Evolutionary conservation across 2,329 filamentous ascomycete species (phyloP).

Genomic region (Colletotrichum melonis): DNA sequence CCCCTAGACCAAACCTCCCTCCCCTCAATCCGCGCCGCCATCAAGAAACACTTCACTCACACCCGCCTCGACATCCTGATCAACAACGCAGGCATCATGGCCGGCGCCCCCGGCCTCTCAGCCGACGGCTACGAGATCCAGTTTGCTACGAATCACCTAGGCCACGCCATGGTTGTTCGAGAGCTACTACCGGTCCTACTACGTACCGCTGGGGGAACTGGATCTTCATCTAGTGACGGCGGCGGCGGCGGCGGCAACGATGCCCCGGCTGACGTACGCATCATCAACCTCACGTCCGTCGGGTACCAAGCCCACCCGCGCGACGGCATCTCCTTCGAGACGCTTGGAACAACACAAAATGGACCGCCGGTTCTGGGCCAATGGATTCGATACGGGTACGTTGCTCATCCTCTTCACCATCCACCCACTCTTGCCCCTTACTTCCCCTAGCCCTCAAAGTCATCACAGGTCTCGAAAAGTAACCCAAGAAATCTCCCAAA

Average conservation of each 20-base stretch:
- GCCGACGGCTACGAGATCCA: conserved; percentile 41
- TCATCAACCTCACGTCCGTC: conserved; percentile 24
- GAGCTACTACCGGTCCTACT: conserved; percentile 38
- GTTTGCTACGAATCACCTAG: conserved; percentile 40
- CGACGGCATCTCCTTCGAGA: conserved; percentile 22
- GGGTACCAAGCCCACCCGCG: conserved; percentile 37
- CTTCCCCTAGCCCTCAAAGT: background rate
- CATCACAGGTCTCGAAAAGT: background rate
- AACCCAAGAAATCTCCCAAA: too few species aligned
- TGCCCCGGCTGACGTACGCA: conserved; percentile 22
- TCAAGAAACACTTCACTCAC: conserved; percentile 35
- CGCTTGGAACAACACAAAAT: conserved; percentile 4
- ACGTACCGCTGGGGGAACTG: conserved; percentile 1
- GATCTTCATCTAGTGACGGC: too few species aligned
- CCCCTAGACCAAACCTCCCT: conserved; percentile 63
- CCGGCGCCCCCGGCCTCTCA: conserved; percentile 17
- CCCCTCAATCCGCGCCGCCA: conserved; percentile 48
- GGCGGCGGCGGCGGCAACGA: background rate
- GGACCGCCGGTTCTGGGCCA: conserved; percentile 10
- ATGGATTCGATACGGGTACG: conserved; percentile 43
- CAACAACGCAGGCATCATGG: conserved; percentile 43
- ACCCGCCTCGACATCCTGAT: conserved; percentile 53
- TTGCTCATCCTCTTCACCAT: background rate
- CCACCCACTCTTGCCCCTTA: background rate
- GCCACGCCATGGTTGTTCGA: conserved; percentile 39